Evolutionary conservation across 495 filamentous ascomycete genomes (phyloP).

Genomic region (Tetracladium setigerum): DNA sequence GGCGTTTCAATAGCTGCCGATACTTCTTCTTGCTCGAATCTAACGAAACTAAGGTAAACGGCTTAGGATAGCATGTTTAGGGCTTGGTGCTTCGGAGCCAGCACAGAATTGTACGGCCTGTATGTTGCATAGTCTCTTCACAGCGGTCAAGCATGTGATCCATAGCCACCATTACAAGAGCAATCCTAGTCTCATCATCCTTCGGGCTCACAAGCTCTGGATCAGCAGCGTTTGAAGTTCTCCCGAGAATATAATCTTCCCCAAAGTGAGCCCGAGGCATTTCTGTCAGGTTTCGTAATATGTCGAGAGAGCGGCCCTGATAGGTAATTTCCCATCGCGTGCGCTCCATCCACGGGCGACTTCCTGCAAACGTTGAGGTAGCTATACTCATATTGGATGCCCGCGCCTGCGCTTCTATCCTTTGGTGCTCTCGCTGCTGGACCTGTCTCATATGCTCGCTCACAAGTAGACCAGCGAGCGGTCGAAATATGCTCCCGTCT

Average conservation of each 20-base stretch:
- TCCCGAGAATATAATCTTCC: not conserved
- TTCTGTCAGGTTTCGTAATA: not conserved
- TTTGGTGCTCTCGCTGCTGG: not conserved
- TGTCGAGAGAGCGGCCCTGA: not conserved
- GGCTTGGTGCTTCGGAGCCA: slow-evolving; percentile 1
- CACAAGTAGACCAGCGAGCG: not conserved
- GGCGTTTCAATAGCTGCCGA: not conserved
- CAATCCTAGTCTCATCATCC: not conserved
- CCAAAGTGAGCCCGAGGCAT: not conserved
- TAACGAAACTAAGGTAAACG: not conserved
- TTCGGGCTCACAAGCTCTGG: not conserved
- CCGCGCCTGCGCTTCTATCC: not conserved
- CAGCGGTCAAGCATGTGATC: slow-evolving; percentile 1
- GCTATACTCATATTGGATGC: not conserved
- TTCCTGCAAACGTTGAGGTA: not conserved
- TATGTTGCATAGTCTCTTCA: slow-evolving; percentile 2
- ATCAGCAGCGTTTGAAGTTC: not conserved
- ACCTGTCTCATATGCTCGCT: not conserved
- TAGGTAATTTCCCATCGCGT: not conserved
- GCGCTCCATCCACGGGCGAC: not conserved
- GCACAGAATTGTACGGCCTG: not conserved
- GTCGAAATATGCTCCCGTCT: not conserved
- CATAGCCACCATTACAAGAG: not conserved
- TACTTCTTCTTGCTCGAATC: not conserved
- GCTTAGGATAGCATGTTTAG: not conserved